Conservation (phyloP, 73 alveolate genomes). For the Paramecium biaurelia region DNA sequence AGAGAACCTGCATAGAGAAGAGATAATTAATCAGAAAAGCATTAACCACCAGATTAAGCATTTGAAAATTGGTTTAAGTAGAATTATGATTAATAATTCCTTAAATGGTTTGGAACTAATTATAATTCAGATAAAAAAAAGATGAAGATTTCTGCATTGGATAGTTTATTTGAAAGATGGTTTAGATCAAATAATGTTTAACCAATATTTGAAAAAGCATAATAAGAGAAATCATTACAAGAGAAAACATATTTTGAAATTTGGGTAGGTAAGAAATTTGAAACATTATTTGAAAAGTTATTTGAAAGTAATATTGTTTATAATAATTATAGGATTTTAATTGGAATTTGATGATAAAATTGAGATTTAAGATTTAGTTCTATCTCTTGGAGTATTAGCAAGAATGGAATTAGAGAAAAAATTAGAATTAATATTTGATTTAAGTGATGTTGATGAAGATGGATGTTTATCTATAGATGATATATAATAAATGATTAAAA, state of each 20-base stretch:
- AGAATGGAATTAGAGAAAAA: slow-evolving; percentile 49
- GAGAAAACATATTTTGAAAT: slow-evolving; percentile 38
- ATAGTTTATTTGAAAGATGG: slow-evolving; percentile 19
- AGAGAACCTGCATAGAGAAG: not conserved
- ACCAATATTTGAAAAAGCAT: slow-evolving; percentile 29
- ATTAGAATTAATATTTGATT: slow-evolving; percentile 42
- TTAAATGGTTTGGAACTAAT: slow-evolving; percentile 22
- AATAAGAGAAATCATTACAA: not conserved
- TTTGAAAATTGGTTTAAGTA: slow-evolving; percentile 45
- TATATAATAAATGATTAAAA: slow-evolving; percentile 55
- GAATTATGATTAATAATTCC: not conserved
- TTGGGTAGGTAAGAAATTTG: slow-evolving; percentile 15
- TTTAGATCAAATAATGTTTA: slow-evolving; percentile 45
- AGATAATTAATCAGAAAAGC: not conserved
- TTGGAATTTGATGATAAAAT: slow-evolving; percentile 57
- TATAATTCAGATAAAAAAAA: not conserved
- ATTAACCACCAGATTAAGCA: slow-evolving; percentile 33
- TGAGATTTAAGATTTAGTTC: slow-evolving; percentile 56
- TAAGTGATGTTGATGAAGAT: slow-evolving; percentile 69
- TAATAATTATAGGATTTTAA: slow-evolving; percentile 27
- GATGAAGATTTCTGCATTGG: not conserved
- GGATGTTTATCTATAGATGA: slow-evolving; percentile 64
- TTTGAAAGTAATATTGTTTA: slow-evolving; percentile 32
- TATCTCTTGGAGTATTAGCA: slow-evolving; percentile 58
- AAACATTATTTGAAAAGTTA: slow-evolving; percentile 1